Conservation (phyloP, 768 basidiomycete genomes). For the Leucocoprinus birnbaumii region DNA sequence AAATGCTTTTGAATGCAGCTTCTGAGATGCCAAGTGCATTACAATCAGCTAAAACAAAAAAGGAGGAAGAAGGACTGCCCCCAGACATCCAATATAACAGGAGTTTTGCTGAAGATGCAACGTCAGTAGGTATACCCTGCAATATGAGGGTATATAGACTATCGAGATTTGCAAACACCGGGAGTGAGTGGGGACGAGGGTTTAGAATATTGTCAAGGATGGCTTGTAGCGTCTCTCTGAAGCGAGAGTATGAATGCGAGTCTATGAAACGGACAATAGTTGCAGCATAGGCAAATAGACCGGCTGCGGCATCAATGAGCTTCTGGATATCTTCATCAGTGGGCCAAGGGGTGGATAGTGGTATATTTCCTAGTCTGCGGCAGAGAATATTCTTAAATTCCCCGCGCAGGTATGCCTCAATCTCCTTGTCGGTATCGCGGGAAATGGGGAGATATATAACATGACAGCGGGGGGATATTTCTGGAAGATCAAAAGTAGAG, state of each 20-base stretch:
- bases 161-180: slow-evolving; percentile 12
- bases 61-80: too few relatives aligned
- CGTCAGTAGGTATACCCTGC: not conserved
- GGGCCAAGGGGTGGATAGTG: not conserved
- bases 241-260: not conserved
- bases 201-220: not conserved
- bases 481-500: not conserved
- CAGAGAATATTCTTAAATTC: slow-evolving; percentile 1
- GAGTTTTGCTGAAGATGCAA: not conserved
- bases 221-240: not conserved
- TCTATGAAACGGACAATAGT: slow-evolving; percentile 17
- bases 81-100: not conserved
- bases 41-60: not conserved
- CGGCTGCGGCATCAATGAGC: not conserved
- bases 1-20: too few relatives aligned
- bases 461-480: not conserved
- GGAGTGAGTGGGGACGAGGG: not conserved
- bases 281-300: not conserved
- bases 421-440: not conserved
- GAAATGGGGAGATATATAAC: not conserved
- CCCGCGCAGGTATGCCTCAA: slow-evolving; percentile 3
- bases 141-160: slow-evolving; percentile 13
- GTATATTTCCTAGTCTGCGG: not conserved
- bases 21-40: too few relatives aligned
- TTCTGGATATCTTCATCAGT: not conserved